phyloP scores from a whole-genome alignment of 1,284 basidiomycete species.

The Trichosporon asahii region DNA sequence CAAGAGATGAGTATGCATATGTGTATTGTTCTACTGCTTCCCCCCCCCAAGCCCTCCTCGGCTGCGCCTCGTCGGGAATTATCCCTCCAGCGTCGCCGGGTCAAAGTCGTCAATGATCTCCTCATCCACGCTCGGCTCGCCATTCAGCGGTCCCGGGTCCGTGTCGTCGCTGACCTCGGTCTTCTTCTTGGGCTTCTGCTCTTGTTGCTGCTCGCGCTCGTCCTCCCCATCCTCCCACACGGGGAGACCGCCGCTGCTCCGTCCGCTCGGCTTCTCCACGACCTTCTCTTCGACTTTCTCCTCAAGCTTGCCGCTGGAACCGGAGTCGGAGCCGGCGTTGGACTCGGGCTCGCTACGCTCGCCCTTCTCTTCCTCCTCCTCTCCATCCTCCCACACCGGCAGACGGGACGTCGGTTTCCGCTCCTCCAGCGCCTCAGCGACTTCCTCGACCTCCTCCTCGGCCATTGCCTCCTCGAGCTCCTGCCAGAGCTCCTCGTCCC shows the following conservation, averaged over 20 bases:
- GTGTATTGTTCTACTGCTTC: background rate
- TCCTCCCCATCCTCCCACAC: background rate
- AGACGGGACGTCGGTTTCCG: background rate
- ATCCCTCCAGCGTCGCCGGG: background rate
- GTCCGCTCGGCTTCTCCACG: constrained; percentile 10
- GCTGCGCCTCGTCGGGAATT: background rate
- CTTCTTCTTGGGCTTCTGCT: background rate
- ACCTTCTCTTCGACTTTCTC: background rate
- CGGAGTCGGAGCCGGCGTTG: constrained; percentile 54
- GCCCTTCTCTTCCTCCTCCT: constrained; percentile 34
- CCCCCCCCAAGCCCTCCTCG: background rate
- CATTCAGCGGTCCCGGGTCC: background rate
- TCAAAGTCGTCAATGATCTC: constrained; percentile 1
- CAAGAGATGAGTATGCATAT: background rate
- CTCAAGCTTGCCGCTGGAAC: constrained; percentile 3
- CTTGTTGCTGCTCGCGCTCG: background rate
- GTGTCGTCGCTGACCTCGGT: background rate
- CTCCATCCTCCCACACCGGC: constrained; percentile 17
- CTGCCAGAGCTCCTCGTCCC: constrained; percentile 18
- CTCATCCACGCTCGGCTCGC: constrained; percentile 1
- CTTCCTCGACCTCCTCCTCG: constrained; percentile 15
- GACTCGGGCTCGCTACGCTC: constrained; percentile 43
- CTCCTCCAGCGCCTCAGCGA: constrained; percentile 14
- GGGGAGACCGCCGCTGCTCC: background rate
- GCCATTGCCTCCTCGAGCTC: constrained; percentile 14